These are phyloP conservation scores for Leavenworthia alabamica DNA, from an alignment of 345 rosid genomes.

Conservation along the genomic window DNA sequence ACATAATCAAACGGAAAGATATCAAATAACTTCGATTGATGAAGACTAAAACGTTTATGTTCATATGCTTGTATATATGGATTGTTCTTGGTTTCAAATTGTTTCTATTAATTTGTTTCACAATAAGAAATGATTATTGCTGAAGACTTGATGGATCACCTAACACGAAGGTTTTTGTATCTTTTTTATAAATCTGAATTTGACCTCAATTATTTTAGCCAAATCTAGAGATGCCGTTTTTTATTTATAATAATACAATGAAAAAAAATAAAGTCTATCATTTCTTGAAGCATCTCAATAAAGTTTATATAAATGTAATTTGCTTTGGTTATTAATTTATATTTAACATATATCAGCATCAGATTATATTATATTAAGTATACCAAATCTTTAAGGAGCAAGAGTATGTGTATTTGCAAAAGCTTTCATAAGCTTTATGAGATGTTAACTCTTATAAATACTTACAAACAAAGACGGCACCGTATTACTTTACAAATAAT, in stretches of 20 bases:
- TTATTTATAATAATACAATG: background rate
- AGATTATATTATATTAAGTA: background rate
- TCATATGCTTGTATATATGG: background rate
- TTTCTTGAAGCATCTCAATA: background rate
- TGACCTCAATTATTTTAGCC: slow-evolving; percentile 9
- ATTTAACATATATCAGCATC: background rate
- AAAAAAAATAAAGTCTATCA: background rate
- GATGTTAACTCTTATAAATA: background rate
- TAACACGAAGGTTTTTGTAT: slow-evolving; percentile 23
- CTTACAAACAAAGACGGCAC: background rate
- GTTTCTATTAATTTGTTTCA: background rate
- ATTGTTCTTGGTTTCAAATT: background rate
- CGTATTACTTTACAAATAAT: slow-evolving; percentile 11
- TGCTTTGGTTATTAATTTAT: background rate
- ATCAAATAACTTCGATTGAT: background rate
- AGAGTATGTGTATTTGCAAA: background rate
- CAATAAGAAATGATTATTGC: background rate
- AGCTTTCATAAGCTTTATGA: background rate
- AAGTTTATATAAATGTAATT: background rate
- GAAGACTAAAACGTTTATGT: background rate
- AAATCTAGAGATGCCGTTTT: background rate
- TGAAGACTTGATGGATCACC: slow-evolving; percentile 28
- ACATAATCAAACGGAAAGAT: background rate
- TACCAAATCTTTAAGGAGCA: background rate
- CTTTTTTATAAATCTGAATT: background rate